These are phyloP conservation scores for Termitomyces sp. DNA, from an alignment of 768 basidiomycete genomes.

Conservation along the genomic window DNA sequence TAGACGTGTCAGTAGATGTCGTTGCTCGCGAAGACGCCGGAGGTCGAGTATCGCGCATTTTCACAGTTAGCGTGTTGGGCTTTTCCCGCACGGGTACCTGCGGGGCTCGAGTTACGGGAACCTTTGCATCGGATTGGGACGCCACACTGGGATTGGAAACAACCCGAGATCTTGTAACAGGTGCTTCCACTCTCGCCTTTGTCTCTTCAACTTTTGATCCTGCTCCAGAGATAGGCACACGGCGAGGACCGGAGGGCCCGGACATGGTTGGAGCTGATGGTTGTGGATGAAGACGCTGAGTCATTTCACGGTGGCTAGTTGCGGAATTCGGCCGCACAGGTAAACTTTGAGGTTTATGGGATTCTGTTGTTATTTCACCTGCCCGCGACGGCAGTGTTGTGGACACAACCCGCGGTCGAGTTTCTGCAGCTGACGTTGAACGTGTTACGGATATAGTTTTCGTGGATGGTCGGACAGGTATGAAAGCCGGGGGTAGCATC, in stretches of 20 bases:
- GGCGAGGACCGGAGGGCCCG: conserved; percentile 11
- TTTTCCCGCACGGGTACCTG: conserved; percentile 1
- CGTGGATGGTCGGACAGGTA: conserved; percentile 24
- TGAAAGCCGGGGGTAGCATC: conserved; percentile 24
- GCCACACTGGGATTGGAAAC: not conserved
- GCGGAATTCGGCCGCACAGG: conserved; percentile 12
- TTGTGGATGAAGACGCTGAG: conserved; percentile 7
- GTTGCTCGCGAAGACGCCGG: not conserved
- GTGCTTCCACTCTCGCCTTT: not conserved
- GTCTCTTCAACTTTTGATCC: not conserved
- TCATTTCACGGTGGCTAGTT: conserved; percentile 2
- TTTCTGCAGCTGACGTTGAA: conserved; percentile 13
- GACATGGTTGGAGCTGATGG: not conserved
- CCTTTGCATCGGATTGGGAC: not conserved
- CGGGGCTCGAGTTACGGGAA: not conserved
- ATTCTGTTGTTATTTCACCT: not conserved
- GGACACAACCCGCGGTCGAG: conserved; percentile 11
- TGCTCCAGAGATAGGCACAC: conserved; percentile 8
- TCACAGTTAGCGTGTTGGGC: conserved; percentile 1
- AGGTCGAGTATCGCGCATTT: not conserved
- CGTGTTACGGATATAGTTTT: conserved; percentile 7
- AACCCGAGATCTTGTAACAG: conserved; percentile 4
- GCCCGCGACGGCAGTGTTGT: conserved; percentile 5
- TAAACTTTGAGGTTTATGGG: not conserved
- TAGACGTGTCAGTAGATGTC: not conserved